phyloP scores from a whole-genome alignment of 768 basidiomycete genomes.

The Mycena vitilis region DNA sequence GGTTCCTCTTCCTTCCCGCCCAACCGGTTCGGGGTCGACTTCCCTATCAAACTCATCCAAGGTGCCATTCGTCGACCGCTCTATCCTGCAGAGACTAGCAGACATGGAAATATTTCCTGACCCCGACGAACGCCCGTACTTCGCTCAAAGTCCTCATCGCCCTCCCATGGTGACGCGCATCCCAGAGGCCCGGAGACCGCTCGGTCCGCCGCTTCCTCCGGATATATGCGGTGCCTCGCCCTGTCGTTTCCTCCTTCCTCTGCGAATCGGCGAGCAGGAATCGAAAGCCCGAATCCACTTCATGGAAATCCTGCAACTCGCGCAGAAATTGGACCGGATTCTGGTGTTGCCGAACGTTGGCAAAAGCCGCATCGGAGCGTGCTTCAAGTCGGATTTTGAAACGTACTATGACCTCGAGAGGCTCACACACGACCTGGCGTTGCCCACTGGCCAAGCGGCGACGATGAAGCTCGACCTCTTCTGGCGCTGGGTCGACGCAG shows the following conservation, averaged over 20 bases:
- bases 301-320: conserved; percentile 62
- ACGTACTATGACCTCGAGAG: conserved; percentile 59
- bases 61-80: conserved; percentile 41
- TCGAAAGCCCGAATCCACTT: conserved; percentile 69
- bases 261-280: conserved; percentile 67
- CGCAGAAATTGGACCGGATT: conserved; percentile 61
- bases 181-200: conserved; percentile 40
- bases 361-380: conserved; percentile 64
- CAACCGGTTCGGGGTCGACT: too few species aligned
- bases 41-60: too few species aligned
- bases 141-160: conserved; percentile 36
- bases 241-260: conserved; percentile 62
- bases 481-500: conserved; percentile 49
- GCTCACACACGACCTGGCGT: conserved; percentile 28
- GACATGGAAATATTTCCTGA: conserved; percentile 37
- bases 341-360: conserved; percentile 73
- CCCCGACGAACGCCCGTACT: conserved; percentile 34
- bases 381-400: conserved; percentile 60
- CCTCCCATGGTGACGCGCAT: conserved; percentile 50
- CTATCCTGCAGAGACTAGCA: conserved; percentile 42
- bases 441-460: conserved; percentile 28
- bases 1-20: neutral
- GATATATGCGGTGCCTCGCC: conserved; percentile 27
- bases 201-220: neutral
- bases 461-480: conserved; percentile 54